phyloP scores from a whole-genome alignment of 768 basidiomycete genomes.

The Leccinum longicurvipes region DNA sequence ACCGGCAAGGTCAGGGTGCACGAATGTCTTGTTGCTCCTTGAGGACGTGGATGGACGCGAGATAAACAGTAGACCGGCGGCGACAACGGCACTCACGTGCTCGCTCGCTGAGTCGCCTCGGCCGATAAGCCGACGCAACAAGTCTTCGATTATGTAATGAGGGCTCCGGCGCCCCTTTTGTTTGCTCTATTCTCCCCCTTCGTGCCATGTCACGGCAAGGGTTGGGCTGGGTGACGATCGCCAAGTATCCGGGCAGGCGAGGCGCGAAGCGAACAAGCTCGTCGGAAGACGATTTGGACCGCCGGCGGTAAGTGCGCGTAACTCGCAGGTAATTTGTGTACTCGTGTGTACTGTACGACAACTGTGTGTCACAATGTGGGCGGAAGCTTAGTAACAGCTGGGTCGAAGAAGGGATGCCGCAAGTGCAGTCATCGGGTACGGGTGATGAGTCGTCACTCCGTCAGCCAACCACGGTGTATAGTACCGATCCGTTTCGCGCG shows the following conservation, averaged over 20 bases:
- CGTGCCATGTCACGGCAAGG: not conserved
- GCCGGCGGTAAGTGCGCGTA: not conserved
- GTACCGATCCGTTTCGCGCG: constrained; percentile 11
- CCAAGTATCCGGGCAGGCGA: not conserved
- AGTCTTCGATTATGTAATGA: constrained; percentile 21
- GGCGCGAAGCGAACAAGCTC: not conserved
- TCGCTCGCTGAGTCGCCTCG: not conserved
- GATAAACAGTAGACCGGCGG: not conserved
- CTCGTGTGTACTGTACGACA: not conserved
- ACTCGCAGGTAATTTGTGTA: not conserved
- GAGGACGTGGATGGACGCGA: not conserved
- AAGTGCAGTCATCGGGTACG: not conserved
- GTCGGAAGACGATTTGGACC: not conserved
- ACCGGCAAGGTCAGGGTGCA: not conserved
- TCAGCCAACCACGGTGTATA: not conserved
- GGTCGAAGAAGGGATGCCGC: not conserved
- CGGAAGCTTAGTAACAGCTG: not conserved
- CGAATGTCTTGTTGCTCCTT: not conserved
- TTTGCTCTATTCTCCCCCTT: not conserved
- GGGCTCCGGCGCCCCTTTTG: not conserved
- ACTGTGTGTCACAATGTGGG: not conserved
- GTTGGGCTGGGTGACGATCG: not conserved
- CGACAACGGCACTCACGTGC: not conserved
- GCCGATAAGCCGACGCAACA: constrained; percentile 3
- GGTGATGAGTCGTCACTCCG: not conserved